phyloP scores from a whole-genome alignment of 257 asterid genomes.

The Ajuga chamaepitys region DNA sequence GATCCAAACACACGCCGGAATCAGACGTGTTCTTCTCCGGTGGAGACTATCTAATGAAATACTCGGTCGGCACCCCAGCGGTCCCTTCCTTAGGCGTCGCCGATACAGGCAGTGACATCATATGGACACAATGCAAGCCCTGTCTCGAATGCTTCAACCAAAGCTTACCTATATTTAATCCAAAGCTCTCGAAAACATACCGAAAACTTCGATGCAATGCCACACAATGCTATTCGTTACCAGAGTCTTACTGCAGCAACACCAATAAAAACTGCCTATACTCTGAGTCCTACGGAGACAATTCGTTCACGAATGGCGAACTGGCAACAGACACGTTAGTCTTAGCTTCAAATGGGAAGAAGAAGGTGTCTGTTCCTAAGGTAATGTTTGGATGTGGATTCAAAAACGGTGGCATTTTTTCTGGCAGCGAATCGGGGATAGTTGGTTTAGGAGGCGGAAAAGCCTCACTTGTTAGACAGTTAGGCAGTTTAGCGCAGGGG shows the following conservation, averaged over 20 bases:
- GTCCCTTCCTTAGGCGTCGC: slow-evolving; percentile 18
- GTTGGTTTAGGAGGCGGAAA: slow-evolving; percentile 36
- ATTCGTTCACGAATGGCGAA: slow-evolving; percentile 11
- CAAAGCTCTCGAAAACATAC: slow-evolving; percentile 11
- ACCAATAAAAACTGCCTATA: slow-evolving; percentile 10
- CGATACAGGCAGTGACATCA: slow-evolving; percentile 32
- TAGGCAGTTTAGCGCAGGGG: slow-evolving; percentile 4
- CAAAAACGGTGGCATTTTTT: slow-evolving; percentile 2
- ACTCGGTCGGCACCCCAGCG: slow-evolving; percentile 31
- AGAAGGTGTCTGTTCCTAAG: not conserved
- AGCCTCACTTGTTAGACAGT: slow-evolving; percentile 28
- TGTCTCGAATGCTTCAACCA: slow-evolving; percentile 27
- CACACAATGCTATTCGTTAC: not conserved
- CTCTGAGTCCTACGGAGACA: not conserved
- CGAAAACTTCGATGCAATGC: not conserved
- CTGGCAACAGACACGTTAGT: slow-evolving; percentile 24
- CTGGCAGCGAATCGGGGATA: slow-evolving; percentile 20
- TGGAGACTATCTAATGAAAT: slow-evolving; percentile 27
- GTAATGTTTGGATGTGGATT: slow-evolving; percentile 33
- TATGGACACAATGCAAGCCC: slow-evolving; percentile 44
- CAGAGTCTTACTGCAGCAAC: not conserved
- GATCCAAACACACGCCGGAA: not conserved
- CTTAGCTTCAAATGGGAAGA: not conserved
- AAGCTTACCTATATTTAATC: slow-evolving; percentile 16
- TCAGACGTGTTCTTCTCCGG: not conserved